These are phyloP conservation scores for Cryptococcus sp. DNA, from an alignment of 1,284 basidiomycete species.

Conservation along the genomic window DNA sequence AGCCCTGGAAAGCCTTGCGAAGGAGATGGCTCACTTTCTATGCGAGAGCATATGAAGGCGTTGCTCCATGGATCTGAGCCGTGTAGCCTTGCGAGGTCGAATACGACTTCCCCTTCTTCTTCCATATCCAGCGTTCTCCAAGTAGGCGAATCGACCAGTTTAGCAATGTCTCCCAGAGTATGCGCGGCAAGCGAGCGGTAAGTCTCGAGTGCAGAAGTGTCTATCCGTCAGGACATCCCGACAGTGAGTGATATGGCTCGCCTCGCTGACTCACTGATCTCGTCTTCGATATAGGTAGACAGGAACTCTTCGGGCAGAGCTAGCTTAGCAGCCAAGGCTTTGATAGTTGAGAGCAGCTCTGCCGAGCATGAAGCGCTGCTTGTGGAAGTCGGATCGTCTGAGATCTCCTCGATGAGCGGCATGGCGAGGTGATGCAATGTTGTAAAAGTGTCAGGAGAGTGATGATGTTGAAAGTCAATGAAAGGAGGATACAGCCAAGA, in stretches of 20 bases:
- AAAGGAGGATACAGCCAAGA: too few relatives aligned
- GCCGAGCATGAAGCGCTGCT: background rate
- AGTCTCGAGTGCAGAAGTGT: constrained; percentile 1
- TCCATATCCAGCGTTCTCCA: constrained; percentile 22
- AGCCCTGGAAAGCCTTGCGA: background rate
- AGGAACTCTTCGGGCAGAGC: constrained; percentile 25
- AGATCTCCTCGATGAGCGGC: constrained; percentile 34
- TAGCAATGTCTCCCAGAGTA: constrained; percentile 11
- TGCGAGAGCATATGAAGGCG: constrained; percentile 4
- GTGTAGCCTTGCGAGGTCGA: constrained; percentile 21
- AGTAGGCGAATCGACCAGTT: background rate
- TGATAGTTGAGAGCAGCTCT: constrained; percentile 14
- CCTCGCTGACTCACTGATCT: constrained; percentile 12
- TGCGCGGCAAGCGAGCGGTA: constrained; percentile 10
- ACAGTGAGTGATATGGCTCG: too few relatives aligned
- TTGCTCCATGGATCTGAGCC: constrained; percentile 32
- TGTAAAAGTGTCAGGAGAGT: too few relatives aligned
- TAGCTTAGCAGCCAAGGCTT: constrained; percentile 15
- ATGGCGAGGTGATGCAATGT: too few relatives aligned
- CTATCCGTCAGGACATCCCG: too few relatives aligned
- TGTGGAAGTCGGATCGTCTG: constrained; percentile 4
- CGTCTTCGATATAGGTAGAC: constrained; percentile 19
- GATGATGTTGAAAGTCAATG: too few relatives aligned
- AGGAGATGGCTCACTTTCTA: constrained; percentile 31
- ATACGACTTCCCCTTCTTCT: constrained; percentile 20